Conservation (phyloP, 2,329 filamentous ascomycete species). For the Phialophora chinensis region DNA sequence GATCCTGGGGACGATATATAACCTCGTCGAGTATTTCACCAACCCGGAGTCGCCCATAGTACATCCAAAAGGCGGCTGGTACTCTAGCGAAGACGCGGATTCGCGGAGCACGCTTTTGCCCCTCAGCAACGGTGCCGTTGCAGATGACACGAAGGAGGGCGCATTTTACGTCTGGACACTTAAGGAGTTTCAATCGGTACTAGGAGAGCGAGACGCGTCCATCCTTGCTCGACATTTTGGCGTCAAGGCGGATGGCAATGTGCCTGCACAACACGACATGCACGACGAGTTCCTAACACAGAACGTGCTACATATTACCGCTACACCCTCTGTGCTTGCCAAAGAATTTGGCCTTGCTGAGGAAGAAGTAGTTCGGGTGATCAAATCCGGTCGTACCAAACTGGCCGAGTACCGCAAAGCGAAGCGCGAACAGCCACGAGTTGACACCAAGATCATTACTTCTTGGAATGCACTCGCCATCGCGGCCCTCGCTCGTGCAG, state of each 20-base stretch:
- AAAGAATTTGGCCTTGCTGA: conserved; percentile 75
- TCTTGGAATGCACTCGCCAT: conserved; percentile 91
- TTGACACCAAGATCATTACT: conserved; percentile 88
- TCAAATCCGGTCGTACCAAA: conserved; percentile 70
- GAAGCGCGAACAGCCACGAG: conserved; percentile 74
- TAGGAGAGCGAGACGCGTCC: conserved; percentile 70
- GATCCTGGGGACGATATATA: conserved; percentile 77
- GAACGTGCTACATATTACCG: conserved; percentile 79
- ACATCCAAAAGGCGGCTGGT: conserved; percentile 74
- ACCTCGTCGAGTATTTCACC: conserved; percentile 86
- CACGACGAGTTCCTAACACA: conserved; percentile 95
- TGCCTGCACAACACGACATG: conserved; percentile 79
- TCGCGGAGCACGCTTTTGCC: conserved; percentile 68
- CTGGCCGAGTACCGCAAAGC: conserved; percentile 73
- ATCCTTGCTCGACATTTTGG: conserved; percentile 85
- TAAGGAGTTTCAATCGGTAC: conserved; percentile 79
- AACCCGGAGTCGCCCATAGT: conserved; percentile 65
- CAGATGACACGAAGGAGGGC: conserved; percentile 82
- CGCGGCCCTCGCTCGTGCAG: conserved; percentile 76
- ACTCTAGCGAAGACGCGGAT: conserved; percentile 88
- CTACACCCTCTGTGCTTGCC: conserved; percentile 71
- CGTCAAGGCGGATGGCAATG: conserved; percentile 82
- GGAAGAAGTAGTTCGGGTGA: conserved; percentile 70
- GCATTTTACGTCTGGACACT: conserved; percentile 95
- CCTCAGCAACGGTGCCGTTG: conserved; percentile 52